Conservation (phyloP, 257 asterid genomes). For the Thymus mandschuricus region DNA sequence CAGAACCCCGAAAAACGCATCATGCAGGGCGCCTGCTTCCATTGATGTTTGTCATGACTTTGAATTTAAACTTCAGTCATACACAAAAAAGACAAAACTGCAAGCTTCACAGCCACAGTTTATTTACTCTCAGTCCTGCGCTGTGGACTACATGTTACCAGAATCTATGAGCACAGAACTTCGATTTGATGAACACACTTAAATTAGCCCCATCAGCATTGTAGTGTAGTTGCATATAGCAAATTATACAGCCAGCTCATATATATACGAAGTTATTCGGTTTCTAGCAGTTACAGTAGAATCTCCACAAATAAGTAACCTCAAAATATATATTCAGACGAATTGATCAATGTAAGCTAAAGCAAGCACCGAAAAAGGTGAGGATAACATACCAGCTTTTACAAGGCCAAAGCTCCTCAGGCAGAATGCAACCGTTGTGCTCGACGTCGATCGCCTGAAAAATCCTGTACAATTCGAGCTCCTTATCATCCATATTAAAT, state of each 20-base stretch:
- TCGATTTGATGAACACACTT: background rate
- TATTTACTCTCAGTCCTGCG: too few relatives aligned
- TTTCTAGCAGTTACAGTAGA: background rate
- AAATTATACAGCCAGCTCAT: too few relatives aligned
- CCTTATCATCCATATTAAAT: slow-evolving; percentile 82
- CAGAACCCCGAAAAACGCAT: background rate
- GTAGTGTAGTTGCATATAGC: background rate
- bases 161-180: background rate
- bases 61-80: background rate
- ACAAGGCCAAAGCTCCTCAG: slow-evolving; percentile 94
- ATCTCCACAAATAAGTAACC: background rate
- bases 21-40: background rate
- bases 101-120: background rate
- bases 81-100: background rate
- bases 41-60: background rate
- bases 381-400: slow-evolving; percentile 58
- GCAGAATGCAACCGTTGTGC: slow-evolving; percentile 92
- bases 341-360: background rate
- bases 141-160: background rate
- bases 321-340: background rate
- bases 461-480: slow-evolving; percentile 86
- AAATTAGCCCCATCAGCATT: background rate
- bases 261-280: background rate
- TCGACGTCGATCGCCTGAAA: slow-evolving; percentile 97
- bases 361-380: background rate